Base-by-base conservation (phyloP, 1,284 basidiomycete genomes). In the Pseudozyma hubeiensis region DNA sequence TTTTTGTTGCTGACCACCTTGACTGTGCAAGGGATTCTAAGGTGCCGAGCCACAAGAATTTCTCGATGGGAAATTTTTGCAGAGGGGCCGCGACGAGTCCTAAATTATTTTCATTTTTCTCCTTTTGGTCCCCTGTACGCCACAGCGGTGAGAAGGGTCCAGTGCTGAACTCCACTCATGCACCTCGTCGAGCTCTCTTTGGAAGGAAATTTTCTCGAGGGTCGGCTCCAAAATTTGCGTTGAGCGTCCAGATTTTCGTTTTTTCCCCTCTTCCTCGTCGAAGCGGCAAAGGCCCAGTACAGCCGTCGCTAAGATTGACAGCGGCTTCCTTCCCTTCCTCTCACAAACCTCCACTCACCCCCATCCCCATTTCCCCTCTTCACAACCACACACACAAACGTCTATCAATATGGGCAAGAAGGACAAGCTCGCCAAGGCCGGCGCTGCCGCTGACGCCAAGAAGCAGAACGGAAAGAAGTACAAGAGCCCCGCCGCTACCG, bases 401-500 rank as follows among this genome's bases (percentile, higher is more conserved):
- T 43, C 39, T 34, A 11, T 19, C 31, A 47, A 51, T 29, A 71
- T 53, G 31, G 61, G 64, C 35, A 73, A 72, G 63, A 78, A 75
- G 57, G 51, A 67, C 24, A 64, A 64, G 41, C 53, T 48, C 17
- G 52, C 65, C 60, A 66, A 64, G 56, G 58, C 50, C 48, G 61
- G 47, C 41, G 71, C 56, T 17, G 70, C 48, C 13, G 62, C 56
- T 53, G 58, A 57, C 47, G 54, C 58, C 61, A 73, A 75, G 55
- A 59, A 75, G 56, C 66, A 67, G 54, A 63, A 64, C 53, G 53
- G 52, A 35, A 75, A 75, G 70, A 71, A 77, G 60, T 31, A 40
- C 35, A 73, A 73, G 65, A 74, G 69, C 56, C 24, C 49, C 9
- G 63, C 65, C 49, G 53, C 44, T 31, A 34, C 54, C 49, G 60